A percentile compares a stretch with the other conserved stretches of the same genome.
Conservation (phyloP, 768 basidiomycete genomes). For the Kwoniella sp. region DNA sequence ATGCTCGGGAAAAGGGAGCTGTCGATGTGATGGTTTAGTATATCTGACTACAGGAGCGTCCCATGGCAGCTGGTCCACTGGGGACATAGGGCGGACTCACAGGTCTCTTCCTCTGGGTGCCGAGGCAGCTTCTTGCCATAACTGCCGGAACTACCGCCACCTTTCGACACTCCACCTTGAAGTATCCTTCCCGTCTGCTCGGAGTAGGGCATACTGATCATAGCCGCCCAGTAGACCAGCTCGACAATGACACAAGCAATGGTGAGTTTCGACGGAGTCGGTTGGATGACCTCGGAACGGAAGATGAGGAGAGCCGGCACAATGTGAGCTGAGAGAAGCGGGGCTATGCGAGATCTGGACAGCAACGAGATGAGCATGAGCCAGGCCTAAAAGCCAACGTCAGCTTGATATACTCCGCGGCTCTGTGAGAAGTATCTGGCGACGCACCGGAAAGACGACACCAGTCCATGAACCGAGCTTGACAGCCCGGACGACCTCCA, state of each 20-base stretch:
- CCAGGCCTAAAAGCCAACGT: conserved; percentile 15
- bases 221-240: conserved; percentile 28
- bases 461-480: conserved; percentile 15
- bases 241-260: conserved; percentile 24
- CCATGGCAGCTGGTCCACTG: background rate
- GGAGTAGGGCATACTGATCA: conserved; percentile 40
- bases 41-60: background rate
- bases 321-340: conserved; percentile 29
- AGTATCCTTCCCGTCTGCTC: conserved; percentile 33
- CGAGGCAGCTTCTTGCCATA: conserved; percentile 23
- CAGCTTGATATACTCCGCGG: conserved; percentile 4
- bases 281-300: conserved; percentile 14
- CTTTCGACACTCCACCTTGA: conserved; percentile 27
- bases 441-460: conserved; percentile 33
- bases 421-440: background rate
- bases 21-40: background rate
- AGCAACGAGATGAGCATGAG: conserved; percentile 21
- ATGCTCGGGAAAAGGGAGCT: conserved; percentile 41
- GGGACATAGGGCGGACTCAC: conserved; percentile 15
- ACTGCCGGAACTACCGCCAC: conserved; percentile 35
- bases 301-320: conserved; percentile 31
- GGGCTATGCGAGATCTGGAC: conserved; percentile 19
- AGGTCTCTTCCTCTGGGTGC: conserved; percentile 42
- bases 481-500: conserved; percentile 16
- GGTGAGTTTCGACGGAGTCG: conserved; percentile 8